Conservation (phyloP, 2,329 filamentous ascomycete species). For the Phaeoacremonium minimum region DNA sequence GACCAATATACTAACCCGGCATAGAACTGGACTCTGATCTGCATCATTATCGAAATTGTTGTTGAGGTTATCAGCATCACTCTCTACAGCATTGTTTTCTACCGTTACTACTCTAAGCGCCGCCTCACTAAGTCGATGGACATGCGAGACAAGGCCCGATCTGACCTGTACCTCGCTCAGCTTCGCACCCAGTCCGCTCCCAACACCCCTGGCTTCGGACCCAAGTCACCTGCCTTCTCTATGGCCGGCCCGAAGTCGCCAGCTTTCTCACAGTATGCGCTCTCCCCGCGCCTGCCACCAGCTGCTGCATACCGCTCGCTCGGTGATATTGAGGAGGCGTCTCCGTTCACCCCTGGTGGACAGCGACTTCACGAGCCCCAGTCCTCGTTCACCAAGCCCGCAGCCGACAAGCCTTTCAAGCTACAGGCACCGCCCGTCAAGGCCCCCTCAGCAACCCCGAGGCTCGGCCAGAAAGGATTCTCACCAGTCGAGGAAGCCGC, state of each 20-base stretch:
- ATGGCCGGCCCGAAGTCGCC: conserved; percentile 25
- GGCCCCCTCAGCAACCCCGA: conserved; percentile 73
- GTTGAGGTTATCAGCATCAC: conserved; percentile 87
- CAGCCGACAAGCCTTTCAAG: conserved; percentile 63
- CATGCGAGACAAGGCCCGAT: conserved; percentile 86
- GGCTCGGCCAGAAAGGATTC: conserved; percentile 60
- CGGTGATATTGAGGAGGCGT: conserved; percentile 28
- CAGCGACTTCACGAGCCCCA: conserved; percentile 55
- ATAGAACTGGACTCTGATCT: conserved; percentile 92
- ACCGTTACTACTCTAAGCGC: conserved; percentile 95
- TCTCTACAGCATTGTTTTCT: conserved; percentile 93
- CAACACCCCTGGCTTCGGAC: conserved; percentile 86
- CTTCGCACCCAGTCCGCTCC: conserved; percentile 82
- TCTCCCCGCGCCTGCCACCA: conserved; percentile 56
- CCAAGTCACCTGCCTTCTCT: conserved; percentile 55
- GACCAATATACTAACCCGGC: conserved; percentile 16
- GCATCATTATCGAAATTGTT: conserved; percentile 94
- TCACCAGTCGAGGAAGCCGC: conserved; percentile 37
- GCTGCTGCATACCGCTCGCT: conserved; percentile 47
- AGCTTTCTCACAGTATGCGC: conserved; percentile 42
- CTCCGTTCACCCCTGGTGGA: conserved; percentile 48
- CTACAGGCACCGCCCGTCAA: conserved; percentile 81
- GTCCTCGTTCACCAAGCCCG: conserved; percentile 52
- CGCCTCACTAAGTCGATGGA: conserved; percentile 97
- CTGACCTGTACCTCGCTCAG: conserved; percentile 89